phyloP scores from a whole-genome alignment of 2,329 filamentous ascomycete species.

The Teratosphaeria viscida region DNA sequence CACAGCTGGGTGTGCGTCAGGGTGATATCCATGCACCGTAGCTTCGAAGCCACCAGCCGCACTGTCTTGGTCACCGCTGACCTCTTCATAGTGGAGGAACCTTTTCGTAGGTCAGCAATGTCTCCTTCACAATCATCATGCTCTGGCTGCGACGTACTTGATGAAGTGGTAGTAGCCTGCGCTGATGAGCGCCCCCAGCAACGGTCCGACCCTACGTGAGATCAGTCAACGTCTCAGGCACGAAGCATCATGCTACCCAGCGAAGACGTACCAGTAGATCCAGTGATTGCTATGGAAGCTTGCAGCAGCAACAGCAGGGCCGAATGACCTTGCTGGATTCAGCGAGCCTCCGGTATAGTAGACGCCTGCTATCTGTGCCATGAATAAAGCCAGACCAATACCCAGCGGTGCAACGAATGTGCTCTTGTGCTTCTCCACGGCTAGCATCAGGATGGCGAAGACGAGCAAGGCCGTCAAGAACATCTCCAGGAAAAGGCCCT shows the following conservation, averaged over 20 bases:
- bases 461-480: conserved; percentile 18
- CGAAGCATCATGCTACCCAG: not conserved
- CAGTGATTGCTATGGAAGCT: conserved; percentile 22
- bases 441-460: conserved; percentile 27
- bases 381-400: conserved; percentile 61
- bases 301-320: conserved; percentile 20
- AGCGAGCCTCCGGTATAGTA: conserved; percentile 24
- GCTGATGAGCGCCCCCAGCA: conserved; percentile 13
- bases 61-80: conserved; percentile 19
- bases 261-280: conserved; percentile 8
- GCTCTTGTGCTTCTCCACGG: conserved; percentile 25
- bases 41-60: conserved; percentile 2
- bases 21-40: not conserved
- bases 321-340: conserved; percentile 26
- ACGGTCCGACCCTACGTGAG: conserved; percentile 14
- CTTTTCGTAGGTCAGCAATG: not conserved
- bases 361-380: conserved; percentile 25
- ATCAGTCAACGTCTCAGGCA: not conserved
- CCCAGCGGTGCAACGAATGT: conserved; percentile 54
- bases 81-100: conserved; percentile 19
- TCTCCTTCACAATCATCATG: not conserved
- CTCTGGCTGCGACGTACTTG: not conserved
- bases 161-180: conserved; percentile 17
- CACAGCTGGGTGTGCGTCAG: not conserved
- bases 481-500: conserved; percentile 27